These are phyloP conservation scores for Dactylis glomerata DNA, from an alignment of 176 grass and related monocot genomes.

Conservation along the genomic window DNA sequence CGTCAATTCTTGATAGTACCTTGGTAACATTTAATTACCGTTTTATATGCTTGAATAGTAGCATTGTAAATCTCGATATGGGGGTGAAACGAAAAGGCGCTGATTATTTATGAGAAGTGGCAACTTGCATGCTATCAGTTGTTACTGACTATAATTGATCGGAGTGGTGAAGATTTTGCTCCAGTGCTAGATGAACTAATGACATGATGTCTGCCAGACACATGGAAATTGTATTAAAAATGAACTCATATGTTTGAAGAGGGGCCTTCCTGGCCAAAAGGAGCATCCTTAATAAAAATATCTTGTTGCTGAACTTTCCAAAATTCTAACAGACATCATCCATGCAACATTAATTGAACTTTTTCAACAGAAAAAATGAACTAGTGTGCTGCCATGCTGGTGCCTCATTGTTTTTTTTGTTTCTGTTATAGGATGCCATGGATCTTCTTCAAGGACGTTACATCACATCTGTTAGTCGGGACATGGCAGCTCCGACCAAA, in stretches of 20 bases:
- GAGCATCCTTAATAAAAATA: background rate
- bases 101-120: background rate
- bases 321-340: background rate
- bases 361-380: constrained; percentile 12
- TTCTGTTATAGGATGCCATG: constrained; percentile 73
- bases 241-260: background rate
- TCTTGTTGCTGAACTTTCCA: background rate
- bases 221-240: background rate
- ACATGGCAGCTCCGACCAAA: constrained; percentile 62
- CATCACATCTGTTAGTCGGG: constrained; percentile 74
- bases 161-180: background rate
- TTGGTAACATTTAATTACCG: background rate
- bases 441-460: constrained; percentile 98
- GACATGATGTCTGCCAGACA: too few relatives aligned
- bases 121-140: background rate
- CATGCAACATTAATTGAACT: background rate
- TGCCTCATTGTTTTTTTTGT: background rate
- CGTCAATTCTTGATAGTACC: background rate
- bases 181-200: background rate
- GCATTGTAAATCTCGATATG: background rate
- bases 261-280: background rate
- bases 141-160: background rate
- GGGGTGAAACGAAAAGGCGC: background rate
- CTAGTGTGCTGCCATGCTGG: background rate
- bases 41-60: constrained; percentile 3